A percentile compares a stretch with the other conserved stretches of the same genome.
These are phyloP conservation scores for Eucalyptus sp. DNA, from an alignment of 345 rosid species.

Conservation along the genomic window DNA sequence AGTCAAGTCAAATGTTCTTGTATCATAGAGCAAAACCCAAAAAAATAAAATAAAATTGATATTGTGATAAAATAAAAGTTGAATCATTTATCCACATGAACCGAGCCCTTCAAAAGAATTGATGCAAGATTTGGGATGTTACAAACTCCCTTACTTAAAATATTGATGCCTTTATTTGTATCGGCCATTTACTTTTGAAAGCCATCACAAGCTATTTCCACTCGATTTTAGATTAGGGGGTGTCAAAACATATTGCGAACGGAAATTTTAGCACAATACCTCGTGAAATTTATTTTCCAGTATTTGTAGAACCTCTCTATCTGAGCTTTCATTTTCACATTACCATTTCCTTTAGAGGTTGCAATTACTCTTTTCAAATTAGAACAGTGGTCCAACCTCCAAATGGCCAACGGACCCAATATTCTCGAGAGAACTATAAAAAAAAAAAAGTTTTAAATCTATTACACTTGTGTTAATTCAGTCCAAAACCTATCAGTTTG, in stretches of 20 bases:
- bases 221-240: background rate
- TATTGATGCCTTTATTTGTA: background rate
- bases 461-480: fast-evolving
- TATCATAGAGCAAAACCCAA: background rate
- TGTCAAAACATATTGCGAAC: fast-evolving
- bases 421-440: background rate
- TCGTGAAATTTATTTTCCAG: background rate
- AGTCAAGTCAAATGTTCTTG: background rate
- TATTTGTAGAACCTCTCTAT: background rate
- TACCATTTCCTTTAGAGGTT: background rate
- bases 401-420: background rate
- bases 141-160: background rate
- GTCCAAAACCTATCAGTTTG: fast-evolving
- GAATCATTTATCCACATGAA: background rate
- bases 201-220: background rate
- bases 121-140: background rate
- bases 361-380: background rate
- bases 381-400: background rate
- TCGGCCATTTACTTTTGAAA: background rate
- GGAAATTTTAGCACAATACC: background rate
- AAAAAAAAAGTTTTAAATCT: too few species aligned
- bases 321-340: background rate
- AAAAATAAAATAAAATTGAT: background rate
- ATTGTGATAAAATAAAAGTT: background rate
- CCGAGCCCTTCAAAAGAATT: background rate